Conservation (phyloP, 2,329 filamentous ascomycete species). For the Stagonosporopsis chrysanthemi region DNA sequence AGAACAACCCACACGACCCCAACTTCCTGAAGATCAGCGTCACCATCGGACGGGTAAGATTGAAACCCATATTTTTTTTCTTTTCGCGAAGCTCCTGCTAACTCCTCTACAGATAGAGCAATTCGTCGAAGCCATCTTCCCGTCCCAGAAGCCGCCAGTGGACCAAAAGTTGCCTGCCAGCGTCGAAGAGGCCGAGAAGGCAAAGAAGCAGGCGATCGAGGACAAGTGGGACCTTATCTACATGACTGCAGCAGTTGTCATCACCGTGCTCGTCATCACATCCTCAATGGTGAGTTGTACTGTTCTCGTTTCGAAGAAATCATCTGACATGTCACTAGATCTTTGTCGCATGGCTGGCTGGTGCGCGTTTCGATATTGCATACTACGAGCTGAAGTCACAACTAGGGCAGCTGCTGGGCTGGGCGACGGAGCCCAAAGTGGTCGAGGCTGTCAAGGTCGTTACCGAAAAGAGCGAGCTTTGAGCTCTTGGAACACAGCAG, state of each 20-base stretch:
- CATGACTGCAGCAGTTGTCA: slow-evolving; percentile 71
- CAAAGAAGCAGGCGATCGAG: slow-evolving; percentile 61
- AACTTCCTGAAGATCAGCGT: slow-evolving; percentile 92
- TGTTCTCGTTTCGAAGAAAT: background rate
- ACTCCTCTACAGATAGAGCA: slow-evolving; percentile 76
- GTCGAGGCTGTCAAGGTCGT: slow-evolving; percentile 32
- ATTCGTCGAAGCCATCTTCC: slow-evolving; percentile 94
- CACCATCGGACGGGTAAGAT: slow-evolving; percentile 79
- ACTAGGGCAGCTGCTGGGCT: slow-evolving; percentile 50
- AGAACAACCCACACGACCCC: slow-evolving; percentile 92
- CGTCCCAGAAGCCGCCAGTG: slow-evolving; percentile 74
- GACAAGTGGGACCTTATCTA: slow-evolving; percentile 65
- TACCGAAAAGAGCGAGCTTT: slow-evolving; percentile 54
- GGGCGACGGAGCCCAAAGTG: slow-evolving; percentile 19
- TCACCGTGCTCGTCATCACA: slow-evolving; percentile 75
- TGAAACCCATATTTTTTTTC: background rate
- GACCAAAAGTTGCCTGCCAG: slow-evolving; percentile 42
- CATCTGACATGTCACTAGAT: slow-evolving; percentile 62
- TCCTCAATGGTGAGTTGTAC: slow-evolving; percentile 74
- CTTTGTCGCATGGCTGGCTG: slow-evolving; percentile 77
- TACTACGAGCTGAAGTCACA: slow-evolving; percentile 64
- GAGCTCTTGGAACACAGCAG: slow-evolving; percentile 17
- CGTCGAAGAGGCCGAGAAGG: slow-evolving; percentile 65
- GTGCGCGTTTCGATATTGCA: slow-evolving; percentile 81
- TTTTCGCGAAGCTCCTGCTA: slow-evolving; percentile 1